Percentiles rank a stretch among this genome's conserved stretches.
These are phyloP conservation scores for Phaseolus lunatus DNA, from an alignment of 306 rosid genomes.

Conservation along the genomic window DNA sequence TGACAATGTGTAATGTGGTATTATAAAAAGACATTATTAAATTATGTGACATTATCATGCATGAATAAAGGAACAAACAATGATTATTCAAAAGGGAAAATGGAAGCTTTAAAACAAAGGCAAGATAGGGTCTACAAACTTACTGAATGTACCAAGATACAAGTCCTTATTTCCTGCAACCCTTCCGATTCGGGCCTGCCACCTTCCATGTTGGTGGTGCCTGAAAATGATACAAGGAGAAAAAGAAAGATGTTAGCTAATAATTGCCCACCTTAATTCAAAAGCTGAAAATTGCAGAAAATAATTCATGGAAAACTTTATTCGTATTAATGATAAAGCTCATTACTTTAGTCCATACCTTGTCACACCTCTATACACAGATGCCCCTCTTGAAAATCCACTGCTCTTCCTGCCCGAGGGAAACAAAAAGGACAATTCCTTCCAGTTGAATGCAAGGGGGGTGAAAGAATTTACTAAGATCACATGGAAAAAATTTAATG, in stretches of 20 bases:
- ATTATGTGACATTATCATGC: conserved; percentile 1
- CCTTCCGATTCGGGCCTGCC: conserved; percentile 99
- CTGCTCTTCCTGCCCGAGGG: conserved; percentile 83
- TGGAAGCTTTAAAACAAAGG: conserved; percentile 31
- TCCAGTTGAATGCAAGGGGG: conserved; percentile 21
- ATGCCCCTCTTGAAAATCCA: conserved; percentile 99
- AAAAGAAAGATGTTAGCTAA: conserved; percentile 48
- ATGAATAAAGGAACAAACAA: neutral
- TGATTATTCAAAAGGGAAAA: neutral
- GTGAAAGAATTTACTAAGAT: conserved; percentile 25
- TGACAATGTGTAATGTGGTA: conserved; percentile 31
- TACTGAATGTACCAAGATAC: conserved; percentile 98
- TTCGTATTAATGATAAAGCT: conserved; percentile 50
- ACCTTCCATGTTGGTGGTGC: conserved; percentile 99
- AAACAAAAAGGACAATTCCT: conserved; percentile 37
- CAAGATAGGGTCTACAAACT: conserved; percentile 44
- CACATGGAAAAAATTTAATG: conserved; percentile 34
- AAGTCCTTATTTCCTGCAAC: conserved; percentile 98
- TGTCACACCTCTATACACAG: conserved; percentile 99
- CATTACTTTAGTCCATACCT: conserved; percentile 78
- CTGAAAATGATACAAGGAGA: conserved; percentile 53
- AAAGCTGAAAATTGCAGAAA: conserved; percentile 67
- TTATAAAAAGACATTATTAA: neutral
- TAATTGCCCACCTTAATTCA: conserved; percentile 52
- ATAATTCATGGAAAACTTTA: conserved; percentile 56